Evolutionary conservation across 257 asterid species (phyloP).

Genomic region (Eustoma russellianum): DNA sequence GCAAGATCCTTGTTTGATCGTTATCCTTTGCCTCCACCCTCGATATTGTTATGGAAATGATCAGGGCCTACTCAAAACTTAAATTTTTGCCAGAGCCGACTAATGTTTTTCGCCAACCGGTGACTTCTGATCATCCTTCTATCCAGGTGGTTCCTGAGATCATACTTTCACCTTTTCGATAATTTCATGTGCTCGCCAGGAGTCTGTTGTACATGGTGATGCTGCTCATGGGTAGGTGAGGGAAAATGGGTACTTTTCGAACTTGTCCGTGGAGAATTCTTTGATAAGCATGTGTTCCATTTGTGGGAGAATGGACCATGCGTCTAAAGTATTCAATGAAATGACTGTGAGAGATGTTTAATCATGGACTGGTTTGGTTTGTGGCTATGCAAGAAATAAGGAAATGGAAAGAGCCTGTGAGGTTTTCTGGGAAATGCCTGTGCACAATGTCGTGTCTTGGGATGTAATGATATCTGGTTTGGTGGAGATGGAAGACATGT

Average conservation of each 20-base stretch:
- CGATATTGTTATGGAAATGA: conserved; percentile 64
- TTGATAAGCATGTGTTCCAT: conserved; percentile 41
- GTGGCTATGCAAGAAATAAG: conserved; percentile 47
- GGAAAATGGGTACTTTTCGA: conserved; percentile 31
- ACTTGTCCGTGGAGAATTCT: conserved; percentile 51
- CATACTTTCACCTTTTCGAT: conserved; percentile 58
- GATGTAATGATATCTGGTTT: conserved; percentile 61
- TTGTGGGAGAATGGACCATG: conserved; percentile 33
- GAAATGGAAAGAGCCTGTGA: conserved; percentile 42
- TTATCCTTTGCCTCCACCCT: conserved; percentile 46
- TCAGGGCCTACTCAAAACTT: conserved; percentile 50
- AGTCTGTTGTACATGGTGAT: conserved; percentile 30
- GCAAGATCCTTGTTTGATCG: conserved; percentile 40
- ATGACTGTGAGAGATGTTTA: conserved; percentile 55
- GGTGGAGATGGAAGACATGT: conserved; percentile 37
- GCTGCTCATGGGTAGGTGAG: conserved; percentile 43
- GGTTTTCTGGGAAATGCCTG: conserved; percentile 42
- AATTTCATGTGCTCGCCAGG: conserved; percentile 54
- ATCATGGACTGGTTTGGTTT: conserved; percentile 65
- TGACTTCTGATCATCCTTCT: conserved; percentile 11
- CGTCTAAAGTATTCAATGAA: conserved; percentile 45
- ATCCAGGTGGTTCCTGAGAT: conserved; percentile 38
- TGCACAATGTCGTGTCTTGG: conserved; percentile 73
- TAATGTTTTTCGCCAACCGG: conserved; percentile 38
- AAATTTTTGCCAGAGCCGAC: conserved; percentile 35